phyloP scores from a whole-genome alignment of 176 grass and related monocot species.

The Calamus simplicifolius region DNA sequence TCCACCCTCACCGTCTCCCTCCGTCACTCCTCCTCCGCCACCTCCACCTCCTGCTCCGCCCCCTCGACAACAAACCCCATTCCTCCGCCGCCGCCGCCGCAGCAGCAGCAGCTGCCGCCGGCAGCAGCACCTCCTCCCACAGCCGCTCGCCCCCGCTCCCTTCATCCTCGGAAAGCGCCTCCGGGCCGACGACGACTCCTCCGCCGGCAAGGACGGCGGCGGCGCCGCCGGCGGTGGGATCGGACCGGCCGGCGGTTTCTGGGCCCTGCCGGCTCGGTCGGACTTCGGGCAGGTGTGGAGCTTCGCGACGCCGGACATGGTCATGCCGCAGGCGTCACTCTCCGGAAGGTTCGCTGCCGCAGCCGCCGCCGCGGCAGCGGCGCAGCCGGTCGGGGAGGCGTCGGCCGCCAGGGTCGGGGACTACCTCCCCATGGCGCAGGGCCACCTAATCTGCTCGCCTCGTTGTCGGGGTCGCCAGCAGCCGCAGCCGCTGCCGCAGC shows the following conservation, averaged over 20 bases:
- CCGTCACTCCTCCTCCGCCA: neutral
- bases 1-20: neutral
- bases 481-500: neutral
- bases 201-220: slow-evolving; percentile 4
- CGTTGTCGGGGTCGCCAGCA: slow-evolving; percentile 7
- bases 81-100: neutral
- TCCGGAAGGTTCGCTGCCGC: slow-evolving; percentile 4
- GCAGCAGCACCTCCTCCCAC: slow-evolving; percentile 7
- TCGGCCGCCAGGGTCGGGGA: slow-evolving; percentile 12
- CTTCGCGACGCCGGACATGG: slow-evolving; percentile 14
- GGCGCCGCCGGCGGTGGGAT: neutral
- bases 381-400: slow-evolving; percentile 10
- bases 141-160: slow-evolving; percentile 1
- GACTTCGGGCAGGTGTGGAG: slow-evolving; percentile 20
- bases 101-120: neutral
- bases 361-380: neutral
- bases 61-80: neutral
- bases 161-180: slow-evolving; percentile 20
- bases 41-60: neutral
- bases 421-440: slow-evolving; percentile 9
- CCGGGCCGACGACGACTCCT: slow-evolving; percentile 1
- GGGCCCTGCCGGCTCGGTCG: slow-evolving; percentile 4
- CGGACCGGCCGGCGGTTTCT: slow-evolving; percentile 3
- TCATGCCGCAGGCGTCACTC: neutral
- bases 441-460: slow-evolving; percentile 18